Base-by-base conservation (phyloP, 441 rosid genomes). In the Pelargonium australe region DNA sequence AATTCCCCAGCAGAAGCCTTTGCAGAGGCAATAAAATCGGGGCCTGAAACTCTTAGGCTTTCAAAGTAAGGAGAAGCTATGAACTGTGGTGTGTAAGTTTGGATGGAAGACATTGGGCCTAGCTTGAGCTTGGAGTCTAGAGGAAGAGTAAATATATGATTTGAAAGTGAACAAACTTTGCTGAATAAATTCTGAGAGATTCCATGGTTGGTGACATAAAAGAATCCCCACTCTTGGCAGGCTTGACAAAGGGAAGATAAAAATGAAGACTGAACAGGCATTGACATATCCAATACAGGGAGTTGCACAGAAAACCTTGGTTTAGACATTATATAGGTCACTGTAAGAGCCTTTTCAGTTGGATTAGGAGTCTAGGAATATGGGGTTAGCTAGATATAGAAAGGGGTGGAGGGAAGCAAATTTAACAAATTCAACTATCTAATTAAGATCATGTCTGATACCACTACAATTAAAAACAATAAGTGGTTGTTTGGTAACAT, bases 21-120 rank as follows among this genome's bases (percentile, higher is more conserved):
- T 0, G 87, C 82, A 17, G 86, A 87, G 49, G 74, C 62, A 66
- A 80, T 76, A 80, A 86, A 89, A 78, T 85, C 82, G 0, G 92
- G 89, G 63, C 91, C 89, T 28, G 80, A 77, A 17, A 89, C 84
- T 57, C 77, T 71, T 19, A 89, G 73, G 70, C 96, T 83, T 72
- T 87, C 91, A 51, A 87, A 89, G 71, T 80, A 89, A 19, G 92
- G 91, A 68, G 89, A 89, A 23, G 92, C 96, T 34, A 89, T 86
- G 77, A 83, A 80, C 63, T 45, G 83, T 89, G 71, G 88, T 69
- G 91, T 83, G 73, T 82, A 88, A 17, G 81, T 73, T 70, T 83
- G 81, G 25, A 79, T 28, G 47, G 67, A 44, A 7, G 88, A 79
- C 2, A 73, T 86, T 68, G 13, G 88, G 88, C 87, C 85, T 13